These are phyloP conservation scores for Saccharomycodes ludwigii DNA, from an alignment of 805 yeast species.

Conservation along the genomic window DNA sequence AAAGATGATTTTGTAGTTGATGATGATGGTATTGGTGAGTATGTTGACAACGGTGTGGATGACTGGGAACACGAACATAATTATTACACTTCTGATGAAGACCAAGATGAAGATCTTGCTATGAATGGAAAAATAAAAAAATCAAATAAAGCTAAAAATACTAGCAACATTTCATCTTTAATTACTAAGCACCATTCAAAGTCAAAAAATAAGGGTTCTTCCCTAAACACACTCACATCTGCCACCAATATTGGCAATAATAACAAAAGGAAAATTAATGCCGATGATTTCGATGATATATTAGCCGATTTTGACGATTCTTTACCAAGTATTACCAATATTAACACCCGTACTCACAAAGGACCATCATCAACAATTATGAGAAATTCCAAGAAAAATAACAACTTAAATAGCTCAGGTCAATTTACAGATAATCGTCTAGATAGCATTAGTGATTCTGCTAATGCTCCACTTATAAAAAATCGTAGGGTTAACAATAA, in stretches of 20 bases:
- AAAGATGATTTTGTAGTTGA: conserved; percentile 91
- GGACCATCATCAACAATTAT: too few relatives aligned
- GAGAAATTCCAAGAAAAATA: too few relatives aligned
- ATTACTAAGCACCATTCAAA: conserved; percentile 8
- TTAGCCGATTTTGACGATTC: conserved; percentile 39
- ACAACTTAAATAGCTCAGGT: too few relatives aligned
- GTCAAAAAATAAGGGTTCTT: conserved; percentile 37
- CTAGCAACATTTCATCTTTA: conserved; percentile 4
- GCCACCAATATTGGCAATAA: conserved; percentile 7
- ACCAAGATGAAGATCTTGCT: conserved; percentile 23
- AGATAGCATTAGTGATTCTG: too few relatives aligned
- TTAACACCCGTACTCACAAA: too few relatives aligned
- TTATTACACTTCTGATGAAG: conserved; percentile 46
- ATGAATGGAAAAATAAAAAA: conserved; percentile 17
- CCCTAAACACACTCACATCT: conserved; percentile 28
- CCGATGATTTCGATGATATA: conserved; percentile 56
- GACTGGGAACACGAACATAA: conserved; percentile 63
- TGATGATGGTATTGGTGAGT: conserved; percentile 78
- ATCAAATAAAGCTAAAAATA: conserved; percentile 13
- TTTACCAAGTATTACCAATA: too few relatives aligned
- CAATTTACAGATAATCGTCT: too few relatives aligned
- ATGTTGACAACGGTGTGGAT: conserved; percentile 85
- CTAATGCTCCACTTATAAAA: too few relatives aligned
- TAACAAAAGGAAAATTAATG: conserved; percentile 29
- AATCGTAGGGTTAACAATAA: too few relatives aligned